A percentile compares a stretch with the other conserved stretches of the same genome.
Conservation (phyloP, 176 grass and related monocot species). For the Thinopyrum elongatum region DNA sequence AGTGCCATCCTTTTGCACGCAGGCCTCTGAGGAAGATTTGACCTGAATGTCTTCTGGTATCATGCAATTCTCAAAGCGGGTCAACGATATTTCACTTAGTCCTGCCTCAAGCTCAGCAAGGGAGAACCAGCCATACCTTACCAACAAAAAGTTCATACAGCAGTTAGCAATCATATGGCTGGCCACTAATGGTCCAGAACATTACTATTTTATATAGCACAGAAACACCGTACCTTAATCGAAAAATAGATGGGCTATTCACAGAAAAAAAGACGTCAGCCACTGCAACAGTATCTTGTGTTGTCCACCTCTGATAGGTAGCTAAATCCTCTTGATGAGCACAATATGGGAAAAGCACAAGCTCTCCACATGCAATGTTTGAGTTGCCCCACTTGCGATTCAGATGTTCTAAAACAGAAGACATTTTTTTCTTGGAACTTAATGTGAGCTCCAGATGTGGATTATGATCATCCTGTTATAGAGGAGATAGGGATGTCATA, state of each 20-base stretch:
- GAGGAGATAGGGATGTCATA: conserved; percentile 21
- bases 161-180: conserved; percentile 24
- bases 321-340: conserved; percentile 76
- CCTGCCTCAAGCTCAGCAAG: conserved; percentile 56
- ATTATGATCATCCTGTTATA: conserved; percentile 89
- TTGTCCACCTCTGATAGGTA: conserved; percentile 79
- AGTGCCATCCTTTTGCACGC: conserved; percentile 34
- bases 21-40: conserved; percentile 32
- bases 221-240: conserved; percentile 69
- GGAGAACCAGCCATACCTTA: conserved; percentile 96
- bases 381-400: conserved; percentile 93
- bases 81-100: conserved; percentile 45
- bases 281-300: conserved; percentile 58
- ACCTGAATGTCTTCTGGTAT: conserved; percentile 48
- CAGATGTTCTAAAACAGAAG: conserved; percentile 94
- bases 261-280: conserved; percentile 76
- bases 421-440: conserved; percentile 92
- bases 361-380: conserved; percentile 71
- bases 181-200: not conserved
- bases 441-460: conserved; percentile 96
- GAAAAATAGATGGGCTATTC: conserved; percentile 87
- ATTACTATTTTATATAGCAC: conserved; percentile 11
- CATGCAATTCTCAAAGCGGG: conserved; percentile 56
- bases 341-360: conserved; percentile 82
- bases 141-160: conserved; percentile 6